Conservation (phyloP, 2,329 filamentous ascomycete genomes). For the Aspergillus sp. region DNA sequence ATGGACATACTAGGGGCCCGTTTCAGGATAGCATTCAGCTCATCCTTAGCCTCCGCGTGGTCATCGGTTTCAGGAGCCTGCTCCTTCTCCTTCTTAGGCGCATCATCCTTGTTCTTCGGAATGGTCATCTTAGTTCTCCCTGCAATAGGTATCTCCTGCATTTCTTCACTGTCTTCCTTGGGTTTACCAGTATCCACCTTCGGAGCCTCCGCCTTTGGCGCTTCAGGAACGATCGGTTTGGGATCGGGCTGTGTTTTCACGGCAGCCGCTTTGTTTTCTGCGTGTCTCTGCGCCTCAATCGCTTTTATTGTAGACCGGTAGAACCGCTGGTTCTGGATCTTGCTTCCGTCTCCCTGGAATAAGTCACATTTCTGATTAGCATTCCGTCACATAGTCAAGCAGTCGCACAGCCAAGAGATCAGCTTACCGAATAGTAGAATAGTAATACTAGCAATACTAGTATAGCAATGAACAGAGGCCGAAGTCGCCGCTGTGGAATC, state of each 20-base stretch:
- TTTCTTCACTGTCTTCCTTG: constrained; percentile 25
- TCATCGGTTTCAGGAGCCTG: constrained; percentile 45
- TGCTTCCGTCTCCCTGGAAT: constrained; percentile 33
- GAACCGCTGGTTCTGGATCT: constrained; percentile 42
- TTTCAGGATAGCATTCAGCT: constrained; percentile 74
- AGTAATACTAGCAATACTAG: constrained; percentile 59
- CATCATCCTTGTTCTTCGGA: constrained; percentile 28
- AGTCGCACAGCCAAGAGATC: not conserved
- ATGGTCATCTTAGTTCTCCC: constrained; percentile 48
- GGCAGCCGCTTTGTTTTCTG: constrained; percentile 56
- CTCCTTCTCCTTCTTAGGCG: constrained; percentile 37
- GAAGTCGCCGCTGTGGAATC: constrained; percentile 64
- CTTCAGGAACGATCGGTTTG: constrained; percentile 55
- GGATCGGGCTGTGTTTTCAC: constrained; percentile 61
- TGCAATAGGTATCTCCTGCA: constrained; percentile 45
- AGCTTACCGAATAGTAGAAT: constrained; percentile 64
- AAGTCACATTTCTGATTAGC: constrained; percentile 4
- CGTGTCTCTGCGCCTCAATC: constrained; percentile 43
- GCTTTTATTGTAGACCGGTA: constrained; percentile 50
- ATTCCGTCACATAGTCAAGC: not conserved
- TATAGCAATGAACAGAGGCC: constrained; percentile 58
- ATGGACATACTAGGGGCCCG: constrained; percentile 65
- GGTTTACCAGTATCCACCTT: constrained; percentile 29
- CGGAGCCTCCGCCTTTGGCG: constrained; percentile 26
- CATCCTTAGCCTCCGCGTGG: constrained; percentile 51